Conservation (phyloP, 2,329 filamentous ascomycete species). For the Coniochaeta hoffmannii region DNA sequence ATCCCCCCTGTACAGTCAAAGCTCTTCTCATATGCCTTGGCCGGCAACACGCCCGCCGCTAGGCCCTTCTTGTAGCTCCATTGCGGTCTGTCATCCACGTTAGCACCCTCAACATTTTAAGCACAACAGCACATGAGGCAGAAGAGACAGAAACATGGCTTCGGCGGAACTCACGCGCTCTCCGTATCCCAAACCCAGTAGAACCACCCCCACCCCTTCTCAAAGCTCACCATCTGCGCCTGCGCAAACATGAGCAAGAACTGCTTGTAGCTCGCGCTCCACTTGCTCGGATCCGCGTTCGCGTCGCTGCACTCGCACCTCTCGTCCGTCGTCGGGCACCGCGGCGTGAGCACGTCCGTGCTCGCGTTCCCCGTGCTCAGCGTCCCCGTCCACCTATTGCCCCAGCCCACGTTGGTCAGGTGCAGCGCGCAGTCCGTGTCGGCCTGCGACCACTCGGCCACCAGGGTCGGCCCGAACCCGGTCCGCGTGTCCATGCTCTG, state of each 20-base stretch:
- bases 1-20: constrained; percentile 59
- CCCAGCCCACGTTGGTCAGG: constrained; percentile 84
- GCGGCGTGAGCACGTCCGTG: constrained; percentile 58
- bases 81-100: constrained; percentile 39
- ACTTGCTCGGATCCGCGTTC: constrained; percentile 64
- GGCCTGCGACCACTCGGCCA: constrained; percentile 95
- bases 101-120: not conserved
- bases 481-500: constrained; percentile 64
- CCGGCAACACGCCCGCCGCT: constrained; percentile 70
- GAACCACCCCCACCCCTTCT: constrained; percentile 94
- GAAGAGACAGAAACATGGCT: not conserved
- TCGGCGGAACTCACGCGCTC: constrained; percentile 18
- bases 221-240: constrained; percentile 92
- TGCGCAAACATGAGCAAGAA: constrained; percentile 88
- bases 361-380: constrained; percentile 59
- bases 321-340: constrained; percentile 61
- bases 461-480: constrained; percentile 88
- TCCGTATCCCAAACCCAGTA: constrained; percentile 98
- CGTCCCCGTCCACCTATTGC: constrained; percentile 88
- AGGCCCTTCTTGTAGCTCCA: constrained; percentile 89
- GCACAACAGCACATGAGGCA: not conserved
- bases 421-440: constrained; percentile 88
- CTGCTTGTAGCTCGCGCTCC: constrained; percentile 68
- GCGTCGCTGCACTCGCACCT: constrained; percentile 68
- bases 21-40: constrained; percentile 61